These are phyloP conservation scores for Climacium dendroides DNA, from an alignment of 225 moss, liverwort and hornwort genomes.

Conservation along the genomic window DNA sequence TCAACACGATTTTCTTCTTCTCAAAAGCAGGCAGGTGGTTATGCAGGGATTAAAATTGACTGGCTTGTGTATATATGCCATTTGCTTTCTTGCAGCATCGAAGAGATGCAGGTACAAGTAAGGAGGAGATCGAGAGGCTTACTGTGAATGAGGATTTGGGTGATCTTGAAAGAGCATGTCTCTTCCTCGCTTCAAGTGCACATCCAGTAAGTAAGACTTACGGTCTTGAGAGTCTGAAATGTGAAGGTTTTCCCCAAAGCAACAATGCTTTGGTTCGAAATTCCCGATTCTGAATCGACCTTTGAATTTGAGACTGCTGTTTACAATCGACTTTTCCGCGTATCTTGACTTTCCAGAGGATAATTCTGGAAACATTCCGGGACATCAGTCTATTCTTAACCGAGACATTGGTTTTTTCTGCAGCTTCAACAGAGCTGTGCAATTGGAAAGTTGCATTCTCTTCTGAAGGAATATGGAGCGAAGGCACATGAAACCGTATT, in stretches of 20 bases:
- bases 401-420: neutral
- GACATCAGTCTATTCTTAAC: neutral
- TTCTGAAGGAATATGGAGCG: constrained; percentile 63
- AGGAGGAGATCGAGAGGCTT: constrained; percentile 89
- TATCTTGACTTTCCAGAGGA: neutral
- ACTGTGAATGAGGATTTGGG: constrained; percentile 77
- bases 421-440: constrained; percentile 91
- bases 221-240: neutral
- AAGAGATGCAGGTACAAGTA: constrained; percentile 69
- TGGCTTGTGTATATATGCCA: neutral
- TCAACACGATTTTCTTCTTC: neutral
- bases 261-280: neutral
- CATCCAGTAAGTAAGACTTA: constrained; percentile 38
- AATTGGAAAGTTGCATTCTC: constrained; percentile 45
- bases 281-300: neutral
- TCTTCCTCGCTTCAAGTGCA: constrained; percentile 72
- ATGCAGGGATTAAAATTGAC: neutral
- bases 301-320: neutral
- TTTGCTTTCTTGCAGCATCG: constrained; percentile 47
- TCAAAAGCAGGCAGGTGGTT: neutral
- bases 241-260: neutral
- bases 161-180: constrained; percentile 74
- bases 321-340: neutral
- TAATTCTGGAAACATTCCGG: neutral
- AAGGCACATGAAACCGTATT: constrained; percentile 54